phyloP scores from a whole-genome alignment of 2,329 filamentous ascomycete genomes.

The Lachnum nothofagi region DNA sequence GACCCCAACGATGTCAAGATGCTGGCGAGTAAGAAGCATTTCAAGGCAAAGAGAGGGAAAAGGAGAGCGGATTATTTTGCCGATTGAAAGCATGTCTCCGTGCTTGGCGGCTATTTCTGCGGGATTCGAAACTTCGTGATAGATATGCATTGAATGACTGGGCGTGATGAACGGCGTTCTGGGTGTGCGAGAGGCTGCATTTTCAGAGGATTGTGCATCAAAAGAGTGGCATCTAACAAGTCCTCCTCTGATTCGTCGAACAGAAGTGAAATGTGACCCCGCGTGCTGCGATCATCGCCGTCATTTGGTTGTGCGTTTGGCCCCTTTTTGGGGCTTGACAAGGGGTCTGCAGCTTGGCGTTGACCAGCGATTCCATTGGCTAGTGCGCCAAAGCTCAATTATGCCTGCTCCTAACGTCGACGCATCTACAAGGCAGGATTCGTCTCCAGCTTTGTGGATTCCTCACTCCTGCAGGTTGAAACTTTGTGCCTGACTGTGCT shows the following conservation, averaged over 20 bases:
- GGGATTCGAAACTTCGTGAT: not conserved
- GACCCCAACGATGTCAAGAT: conserved; percentile 71
- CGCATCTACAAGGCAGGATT: not conserved
- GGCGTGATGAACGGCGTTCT: conserved; percentile 5
- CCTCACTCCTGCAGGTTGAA: not conserved
- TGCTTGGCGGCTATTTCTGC: conserved; percentile 8
- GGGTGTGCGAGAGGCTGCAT: conserved; percentile 4
- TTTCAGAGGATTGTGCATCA: not conserved
- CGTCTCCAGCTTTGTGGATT: conserved; percentile 1
- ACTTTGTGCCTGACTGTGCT: not conserved
- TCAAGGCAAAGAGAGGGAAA: conserved; percentile 64
- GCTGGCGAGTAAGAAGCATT: conserved; percentile 81
- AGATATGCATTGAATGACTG: conserved; percentile 3
- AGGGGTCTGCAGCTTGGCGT: conserved; percentile 7
- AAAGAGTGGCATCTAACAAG: not conserved
- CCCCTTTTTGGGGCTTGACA: not conserved
- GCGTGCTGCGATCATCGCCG: conserved; percentile 1
- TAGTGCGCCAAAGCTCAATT: not conserved
- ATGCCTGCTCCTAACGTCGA: not conserved
- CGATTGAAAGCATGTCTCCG: conserved; percentile 20
- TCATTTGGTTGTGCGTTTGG: not conserved
- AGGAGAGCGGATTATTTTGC: conserved; percentile 35
- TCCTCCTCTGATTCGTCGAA: conserved; percentile 5
- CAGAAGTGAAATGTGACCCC: not conserved
- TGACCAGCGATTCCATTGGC: conserved; percentile 4